Evolutionary conservation across 2,329 filamentous ascomycete genomes (phyloP), one percentile per base, ranked within the genome.

Genomic region (Hortaea sp.): DNA sequence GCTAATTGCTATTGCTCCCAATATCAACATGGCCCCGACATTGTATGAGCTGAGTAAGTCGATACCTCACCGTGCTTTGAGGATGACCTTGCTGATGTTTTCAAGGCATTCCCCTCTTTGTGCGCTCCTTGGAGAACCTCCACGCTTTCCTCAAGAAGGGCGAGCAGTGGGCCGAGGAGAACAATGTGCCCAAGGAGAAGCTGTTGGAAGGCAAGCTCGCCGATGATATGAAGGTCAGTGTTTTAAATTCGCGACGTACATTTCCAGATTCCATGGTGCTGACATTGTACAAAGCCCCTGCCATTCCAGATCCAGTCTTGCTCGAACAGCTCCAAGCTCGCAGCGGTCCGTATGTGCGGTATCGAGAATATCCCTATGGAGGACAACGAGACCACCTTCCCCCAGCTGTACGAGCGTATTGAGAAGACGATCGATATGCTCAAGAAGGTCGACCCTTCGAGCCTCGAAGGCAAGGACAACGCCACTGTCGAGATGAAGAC

Each of bases 381-480:
- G 1, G 69, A 75, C 49, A 63, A 65, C 28, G 69, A 76, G 54
- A 69, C 62, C 31, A 75, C 73, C 0, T 74, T 78, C 42, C 62
- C 63, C 0, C 68, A 77, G 27, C 57, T 79, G 11, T 63, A 73
- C 4, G 66, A 55, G 9, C 67, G 75, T 5, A 66, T 80, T 41
- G 56, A 68, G 6, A 67, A 64, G 45, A 74, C 73, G 1, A 60
- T 78, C 44, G 62, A 64, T 9, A 65, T 72, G 13, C 58, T 79
- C 0, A 65, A 75, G 50, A 53, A 49, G 0, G 66, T 73, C 11
- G 66, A 73, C 45, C 54, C 58, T 1, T 65, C 65, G 20, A 58
- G 55, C 2, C 64, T 78, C 32, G 66, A 72, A 28, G 69, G 65
- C 4, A 66, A 64, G 44, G 72, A 71, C 46, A 59, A 63, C 0